Evolutionary conservation across 78 protist species (phyloP), one percentile per base, ranked within the genome.

Genomic region (Tieghemostelium lacteum): DNA sequence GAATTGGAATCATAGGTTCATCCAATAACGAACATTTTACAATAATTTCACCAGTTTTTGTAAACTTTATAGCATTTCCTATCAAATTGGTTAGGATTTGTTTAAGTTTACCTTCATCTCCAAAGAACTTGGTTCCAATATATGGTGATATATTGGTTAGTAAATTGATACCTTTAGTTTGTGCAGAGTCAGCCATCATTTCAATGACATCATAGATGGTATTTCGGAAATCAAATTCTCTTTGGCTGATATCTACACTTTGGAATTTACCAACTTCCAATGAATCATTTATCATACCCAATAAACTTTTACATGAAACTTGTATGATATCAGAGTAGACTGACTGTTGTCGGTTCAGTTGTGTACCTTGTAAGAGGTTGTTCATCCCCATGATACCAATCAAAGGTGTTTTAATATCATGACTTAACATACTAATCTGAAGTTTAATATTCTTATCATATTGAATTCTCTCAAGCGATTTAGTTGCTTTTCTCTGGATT

Each of bases 331-430:
- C 78, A 8, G 69, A 36, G 39, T 83, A 83, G n/a, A 69, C 70
- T 31, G 42, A 24, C 60, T 83, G 91, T 39, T 83, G 80, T 24
- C 49, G 70, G 45, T 42, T 24, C 36, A 83, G 14, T 20, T 40
- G 40, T 39, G 91, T 83, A 16, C 69, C 91, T 1, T 31, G 17
- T 24, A 83, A 22, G 20, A 83, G 24, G 33, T 83, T 78, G 22
- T 76, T 65, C 76, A 69, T 69, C 4, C 91, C 91, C 10, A 83
- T 69, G 52, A 83, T 83, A 16, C 75, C 75, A 37, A 60, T 39
- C 91, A 83, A 69, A 58, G 91, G 91, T 3, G 91, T 83, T 29
- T 78, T 69, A 60, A 83, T 83, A 73, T 83, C 91, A n/a, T 83
- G 91, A 7, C 62, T 37, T 78, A 83, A 69, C 91, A 83, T 83